Evolutionary conservation across 352 stramenopile species (phyloP).

Genomic region (Phytophthora litchii): DNA sequence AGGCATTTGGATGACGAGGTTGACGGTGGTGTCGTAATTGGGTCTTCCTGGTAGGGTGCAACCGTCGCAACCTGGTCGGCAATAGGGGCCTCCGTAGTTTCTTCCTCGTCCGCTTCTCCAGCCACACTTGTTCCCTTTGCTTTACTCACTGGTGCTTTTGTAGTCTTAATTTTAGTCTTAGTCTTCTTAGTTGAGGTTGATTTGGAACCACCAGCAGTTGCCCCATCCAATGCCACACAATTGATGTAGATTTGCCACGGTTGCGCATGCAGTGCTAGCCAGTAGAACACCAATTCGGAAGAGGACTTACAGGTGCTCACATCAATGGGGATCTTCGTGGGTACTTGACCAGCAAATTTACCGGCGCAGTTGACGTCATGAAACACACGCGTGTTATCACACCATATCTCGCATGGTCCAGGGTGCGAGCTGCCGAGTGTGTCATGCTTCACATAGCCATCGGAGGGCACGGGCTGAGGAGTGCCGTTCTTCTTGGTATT

Average conservation of each 20-base stretch:
- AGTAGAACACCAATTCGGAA: slow-evolving; percentile 46
- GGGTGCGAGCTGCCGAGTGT: slow-evolving; percentile 38
- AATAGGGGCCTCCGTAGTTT: slow-evolving; percentile 9
- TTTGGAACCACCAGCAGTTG: slow-evolving; percentile 4
- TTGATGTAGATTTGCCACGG: slow-evolving; percentile 57
- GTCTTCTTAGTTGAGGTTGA: slow-evolving; percentile 9
- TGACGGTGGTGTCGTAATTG: slow-evolving; percentile 14
- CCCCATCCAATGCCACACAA: slow-evolving; percentile 35
- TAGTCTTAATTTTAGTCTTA: neutral
- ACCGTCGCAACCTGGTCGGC: neutral
- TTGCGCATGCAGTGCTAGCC: slow-evolving; percentile 41
- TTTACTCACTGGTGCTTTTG: neutral
- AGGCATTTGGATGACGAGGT: slow-evolving; percentile 24
- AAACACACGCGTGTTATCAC: slow-evolving; percentile 45
- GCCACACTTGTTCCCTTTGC: slow-evolving; percentile 1
- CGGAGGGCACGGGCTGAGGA: slow-evolving; percentile 21
- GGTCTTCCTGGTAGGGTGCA: neutral
- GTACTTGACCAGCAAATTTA: slow-evolving; percentile 26
- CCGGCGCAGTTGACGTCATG: slow-evolving; percentile 42
- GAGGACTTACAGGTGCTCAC: slow-evolving; percentile 31
- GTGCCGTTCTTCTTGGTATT: slow-evolving; percentile 33
- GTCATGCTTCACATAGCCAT: slow-evolving; percentile 33
- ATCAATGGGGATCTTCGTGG: slow-evolving; percentile 43
- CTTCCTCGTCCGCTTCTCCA: slow-evolving; percentile 6
- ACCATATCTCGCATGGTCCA: slow-evolving; percentile 56